Conservation (phyloP, 371 early-diverging fungal species). For the Mucor sp. region DNA sequence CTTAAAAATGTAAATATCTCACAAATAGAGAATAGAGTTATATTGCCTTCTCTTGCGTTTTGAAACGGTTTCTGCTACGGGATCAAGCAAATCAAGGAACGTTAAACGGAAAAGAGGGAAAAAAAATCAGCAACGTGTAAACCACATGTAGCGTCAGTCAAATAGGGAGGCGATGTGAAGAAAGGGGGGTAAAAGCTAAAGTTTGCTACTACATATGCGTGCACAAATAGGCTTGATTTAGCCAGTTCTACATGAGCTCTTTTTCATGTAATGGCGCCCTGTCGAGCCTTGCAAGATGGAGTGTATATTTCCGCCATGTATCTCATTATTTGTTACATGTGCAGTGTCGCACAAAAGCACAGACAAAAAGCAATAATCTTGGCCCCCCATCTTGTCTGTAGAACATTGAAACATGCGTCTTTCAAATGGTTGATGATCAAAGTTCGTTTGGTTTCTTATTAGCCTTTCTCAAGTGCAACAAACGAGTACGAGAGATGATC, state of each 20-base stretch:
- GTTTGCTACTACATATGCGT: background rate
- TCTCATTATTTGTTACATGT: background rate
- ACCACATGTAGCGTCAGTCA: constrained; percentile 7
- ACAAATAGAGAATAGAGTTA: constrained; percentile 4
- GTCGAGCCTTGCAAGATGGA: background rate
- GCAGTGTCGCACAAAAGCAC: constrained; percentile 25
- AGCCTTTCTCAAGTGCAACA: background rate
- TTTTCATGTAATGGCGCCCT: background rate
- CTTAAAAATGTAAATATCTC: constrained; percentile 13
- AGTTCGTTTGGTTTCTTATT: background rate
- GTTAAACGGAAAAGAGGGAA: background rate
- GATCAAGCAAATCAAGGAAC: background rate
- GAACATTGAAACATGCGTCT: constrained; percentile 24
- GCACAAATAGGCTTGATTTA: background rate
- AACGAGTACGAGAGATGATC: background rate
- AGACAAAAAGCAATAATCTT: constrained; percentile 17
- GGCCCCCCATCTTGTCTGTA: constrained; percentile 4
- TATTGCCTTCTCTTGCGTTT: background rate
- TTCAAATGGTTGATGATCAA: constrained; percentile 22
- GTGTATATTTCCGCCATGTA: background rate
- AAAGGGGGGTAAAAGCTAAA: background rate
- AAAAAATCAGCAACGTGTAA: constrained; percentile 1
- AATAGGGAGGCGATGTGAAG: background rate
- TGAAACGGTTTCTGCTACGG: constrained; percentile 4
- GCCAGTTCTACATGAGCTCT: background rate